Percentiles rank a stretch among this genome's conserved stretches.
These are phyloP conservation scores for Metarhizium rileyi DNA, from an alignment of 2,329 filamentous ascomycete genomes.

Conservation along the genomic window DNA sequence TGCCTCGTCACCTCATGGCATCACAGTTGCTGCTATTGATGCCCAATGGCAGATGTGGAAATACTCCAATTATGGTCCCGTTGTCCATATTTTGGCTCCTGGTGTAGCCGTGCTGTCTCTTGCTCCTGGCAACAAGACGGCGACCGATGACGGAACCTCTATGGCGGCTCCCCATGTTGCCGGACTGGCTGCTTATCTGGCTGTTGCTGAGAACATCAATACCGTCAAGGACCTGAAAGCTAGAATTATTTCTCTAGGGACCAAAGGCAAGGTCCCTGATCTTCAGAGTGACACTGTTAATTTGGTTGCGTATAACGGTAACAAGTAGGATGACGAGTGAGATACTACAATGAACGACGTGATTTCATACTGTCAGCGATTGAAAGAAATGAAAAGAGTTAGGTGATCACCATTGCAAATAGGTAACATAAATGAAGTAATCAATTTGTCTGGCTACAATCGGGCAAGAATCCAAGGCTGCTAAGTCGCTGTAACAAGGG, in stretches of 20 bases:
- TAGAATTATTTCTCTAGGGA: slow-evolving; percentile 32
- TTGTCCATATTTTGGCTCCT: slow-evolving; percentile 42
- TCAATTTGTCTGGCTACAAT: too few species aligned
- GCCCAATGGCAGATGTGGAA: slow-evolving; percentile 25
- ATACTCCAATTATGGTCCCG: slow-evolving; percentile 41
- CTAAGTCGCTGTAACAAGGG: too few species aligned
- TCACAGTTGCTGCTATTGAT: slow-evolving; percentile 43
- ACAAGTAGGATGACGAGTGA: not conserved
- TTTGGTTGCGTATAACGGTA: slow-evolving; percentile 38
- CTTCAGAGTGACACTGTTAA: slow-evolving; percentile 29
- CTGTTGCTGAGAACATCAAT: slow-evolving; percentile 28
- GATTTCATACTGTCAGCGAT: not conserved
- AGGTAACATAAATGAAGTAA: too few species aligned
- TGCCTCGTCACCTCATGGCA: slow-evolving; percentile 34
- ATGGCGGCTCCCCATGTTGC: slow-evolving; percentile 54
- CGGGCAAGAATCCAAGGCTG: too few species aligned
- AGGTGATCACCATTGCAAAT: too few species aligned
- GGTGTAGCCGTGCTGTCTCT: slow-evolving; percentile 36
- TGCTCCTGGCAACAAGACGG: slow-evolving; percentile 31
- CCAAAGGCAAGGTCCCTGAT: slow-evolving; percentile 26
- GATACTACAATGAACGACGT: too few species aligned
- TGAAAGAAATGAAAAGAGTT: not conserved
- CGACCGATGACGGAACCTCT: slow-evolving; percentile 44
- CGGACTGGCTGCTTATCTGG: slow-evolving; percentile 49
- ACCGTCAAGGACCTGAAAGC: slow-evolving; percentile 32